These are phyloP conservation scores for Pythium aristosporum DNA, from an alignment of 352 stramenopile genomes.

Conservation along the genomic window DNA sequence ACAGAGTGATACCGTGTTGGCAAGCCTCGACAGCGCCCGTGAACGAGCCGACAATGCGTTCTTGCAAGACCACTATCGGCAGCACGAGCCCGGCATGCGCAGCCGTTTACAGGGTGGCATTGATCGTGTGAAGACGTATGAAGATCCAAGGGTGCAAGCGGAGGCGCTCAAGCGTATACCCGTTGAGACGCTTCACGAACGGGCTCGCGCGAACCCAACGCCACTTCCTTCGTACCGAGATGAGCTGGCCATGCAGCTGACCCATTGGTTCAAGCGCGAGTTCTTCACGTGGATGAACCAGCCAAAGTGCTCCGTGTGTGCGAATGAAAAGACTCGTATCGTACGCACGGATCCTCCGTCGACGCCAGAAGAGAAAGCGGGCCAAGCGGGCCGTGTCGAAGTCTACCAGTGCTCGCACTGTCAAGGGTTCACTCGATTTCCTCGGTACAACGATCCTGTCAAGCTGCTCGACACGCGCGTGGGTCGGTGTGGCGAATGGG, in stretches of 20 bases:
- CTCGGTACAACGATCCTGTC: conserved; percentile 89
- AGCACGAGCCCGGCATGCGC: conserved; percentile 50
- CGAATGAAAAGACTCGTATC: conserved; percentile 41
- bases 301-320: conserved; percentile 59
- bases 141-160: conserved; percentile 59
- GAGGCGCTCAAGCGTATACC: conserved; percentile 73
- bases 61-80: conserved; percentile 42
- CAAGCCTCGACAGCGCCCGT: conserved; percentile 23
- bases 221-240: conserved; percentile 56
- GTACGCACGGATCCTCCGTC: conserved; percentile 44
- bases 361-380: conserved; percentile 56
- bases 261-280: conserved; percentile 89
- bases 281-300: conserved; percentile 92
- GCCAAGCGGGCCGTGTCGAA: conserved; percentile 78
- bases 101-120: conserved; percentile 45
- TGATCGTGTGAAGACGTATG: conserved; percentile 61
- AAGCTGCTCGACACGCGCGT: conserved; percentile 83
- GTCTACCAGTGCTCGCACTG: conserved; percentile 82
- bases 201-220: conserved; percentile 50
- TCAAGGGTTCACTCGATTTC: conserved; percentile 69
- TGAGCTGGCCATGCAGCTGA: conserved; percentile 70
- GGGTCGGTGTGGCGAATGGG: conserved; percentile 91
- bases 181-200: conserved; percentile 56
- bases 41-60: conserved; percentile 32
- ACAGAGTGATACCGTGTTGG: conserved; percentile 2